Conservation (phyloP, 1,284 basidiomycete genomes). For the Ustilago vetiveriae region DNA sequence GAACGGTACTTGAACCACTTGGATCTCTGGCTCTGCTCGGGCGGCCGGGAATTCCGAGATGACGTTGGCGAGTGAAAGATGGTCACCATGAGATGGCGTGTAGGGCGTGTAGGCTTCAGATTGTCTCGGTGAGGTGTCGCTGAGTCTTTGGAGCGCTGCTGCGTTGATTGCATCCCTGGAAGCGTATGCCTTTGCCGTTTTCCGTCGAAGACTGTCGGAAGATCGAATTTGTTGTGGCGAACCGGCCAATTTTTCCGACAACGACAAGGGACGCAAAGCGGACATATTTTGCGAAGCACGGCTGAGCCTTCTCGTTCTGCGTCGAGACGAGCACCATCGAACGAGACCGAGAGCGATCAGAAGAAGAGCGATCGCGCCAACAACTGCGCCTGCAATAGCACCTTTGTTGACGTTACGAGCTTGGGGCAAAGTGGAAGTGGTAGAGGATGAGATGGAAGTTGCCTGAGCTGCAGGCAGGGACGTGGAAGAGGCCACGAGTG, state of each 20-base stretch:
- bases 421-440: background rate
- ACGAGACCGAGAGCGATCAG: constrained; percentile 3
- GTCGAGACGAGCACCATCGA: constrained; percentile 22
- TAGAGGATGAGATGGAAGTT: constrained; percentile 1
- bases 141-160: constrained; percentile 1
- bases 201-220: background rate
- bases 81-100: background rate
- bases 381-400: constrained; percentile 15
- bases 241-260: constrained; percentile 8
- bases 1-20: constrained; percentile 4
- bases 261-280: constrained; percentile 1
- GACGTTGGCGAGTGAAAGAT: constrained; percentile 7
- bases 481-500: background rate
- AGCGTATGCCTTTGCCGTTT: background rate
- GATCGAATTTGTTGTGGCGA: background rate
- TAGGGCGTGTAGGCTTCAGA: background rate
- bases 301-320: constrained; percentile 10
- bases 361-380: constrained; percentile 9
- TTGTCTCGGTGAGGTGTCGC: constrained; percentile 2
- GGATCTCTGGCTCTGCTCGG: constrained; percentile 4
- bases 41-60: background rate
- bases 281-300: constrained; percentile 5
- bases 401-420: constrained; percentile 11
- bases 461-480: constrained; percentile 2
- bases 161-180: constrained; percentile 5